Evolutionary conservation across 441 rosid species (phyloP), one percentile per base, ranked within the genome.

Genomic region (Erodium moschatum): DNA sequence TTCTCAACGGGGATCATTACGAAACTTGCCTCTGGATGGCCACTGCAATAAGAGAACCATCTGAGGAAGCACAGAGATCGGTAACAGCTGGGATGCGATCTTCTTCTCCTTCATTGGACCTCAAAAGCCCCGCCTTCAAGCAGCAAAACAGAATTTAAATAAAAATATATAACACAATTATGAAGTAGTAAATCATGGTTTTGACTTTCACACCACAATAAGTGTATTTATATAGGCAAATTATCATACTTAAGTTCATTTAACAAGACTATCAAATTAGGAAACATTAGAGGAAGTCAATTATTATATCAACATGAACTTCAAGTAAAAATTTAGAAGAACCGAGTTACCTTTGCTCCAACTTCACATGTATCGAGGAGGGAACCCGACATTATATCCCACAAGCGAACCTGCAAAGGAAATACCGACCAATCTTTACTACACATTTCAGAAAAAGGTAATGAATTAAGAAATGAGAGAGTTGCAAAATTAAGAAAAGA

Each of bases 341-440:
- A 33, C 38, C 20, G 56, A 54, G 66, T 40, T 85, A 93, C 98
- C 97, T 82, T 64, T 29, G 79, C 60, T 70, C 83, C 86, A 72
- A 91, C 85, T 78, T 85, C 89, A 77, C 87, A 91, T 62, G 96
- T 86, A 77, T 91, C 85, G 64, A 91, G 89, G 72, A 94, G 95
- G 67, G 89, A 83, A 71, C 97, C 98, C 5, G 88, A 80, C 29
- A 79, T 74, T 72, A 86, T 78, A 67, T 93, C 97, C 98, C 98
- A 91, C 67, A 93, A 75, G 72, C 96, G 88, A 85, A 91, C 89
- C 97, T 93, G 80, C 68, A 71, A 31, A 75, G 60, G 35, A 65
- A 54, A 67, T 24, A 40, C 4, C 33, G 67, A 70, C 66, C 42
- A 74, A 75, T 20, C 66, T 48, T 65, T 69, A 67, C 68, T 65